phyloP scores from a whole-genome alignment of 768 basidiomycete genomes.

The Panaeolus papilionaceus region DNA sequence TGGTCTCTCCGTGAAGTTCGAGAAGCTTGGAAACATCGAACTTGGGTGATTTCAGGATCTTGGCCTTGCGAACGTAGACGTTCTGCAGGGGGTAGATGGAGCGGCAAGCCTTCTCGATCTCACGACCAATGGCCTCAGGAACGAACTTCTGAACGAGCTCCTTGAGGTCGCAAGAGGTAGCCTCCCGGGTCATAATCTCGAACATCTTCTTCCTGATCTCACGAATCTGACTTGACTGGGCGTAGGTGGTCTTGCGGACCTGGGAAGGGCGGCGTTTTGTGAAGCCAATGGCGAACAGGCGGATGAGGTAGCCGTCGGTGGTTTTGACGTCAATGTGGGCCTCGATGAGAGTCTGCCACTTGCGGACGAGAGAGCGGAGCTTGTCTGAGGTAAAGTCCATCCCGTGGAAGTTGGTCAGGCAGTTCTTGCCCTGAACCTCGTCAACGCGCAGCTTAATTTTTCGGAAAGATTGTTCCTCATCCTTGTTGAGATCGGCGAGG shows the following conservation, averaged over 20 bases:
- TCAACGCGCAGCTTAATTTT: constrained; percentile 99
- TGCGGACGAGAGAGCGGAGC: constrained; percentile 98
- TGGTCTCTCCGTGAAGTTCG: constrained; percentile 95
- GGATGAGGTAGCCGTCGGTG: constrained; percentile 98
- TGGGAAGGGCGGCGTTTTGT: constrained; percentile 96
- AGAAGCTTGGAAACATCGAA: constrained; percentile 95
- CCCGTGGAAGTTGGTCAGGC: constrained; percentile 99
- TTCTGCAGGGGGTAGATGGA: constrained; percentile 99
- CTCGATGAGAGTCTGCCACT: constrained; percentile 99
- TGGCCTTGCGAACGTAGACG: constrained; percentile 98
- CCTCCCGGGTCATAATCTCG: constrained; percentile 97
- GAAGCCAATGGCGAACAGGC: constrained; percentile 98
- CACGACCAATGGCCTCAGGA: constrained; percentile 97
- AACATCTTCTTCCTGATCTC: constrained; percentile 99
- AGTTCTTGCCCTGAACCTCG: constrained; percentile 97
- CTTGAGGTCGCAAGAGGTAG: constrained; percentile 95
- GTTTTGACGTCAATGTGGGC: constrained; percentile 99
- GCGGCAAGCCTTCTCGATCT: constrained; percentile 97
- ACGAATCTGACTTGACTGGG: constrained; percentile 91
- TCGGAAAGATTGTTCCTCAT: constrained; percentile 99
- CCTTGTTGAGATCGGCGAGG: constrained; percentile 97
- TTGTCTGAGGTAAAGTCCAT: constrained; percentile 99
- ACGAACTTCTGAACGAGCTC: constrained; percentile 99
- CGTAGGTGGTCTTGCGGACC: constrained; percentile 99
- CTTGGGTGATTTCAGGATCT: constrained; percentile 98